Conservation (phyloP, 805 yeast species). For the Lipomyces mesembrius region DNA sequence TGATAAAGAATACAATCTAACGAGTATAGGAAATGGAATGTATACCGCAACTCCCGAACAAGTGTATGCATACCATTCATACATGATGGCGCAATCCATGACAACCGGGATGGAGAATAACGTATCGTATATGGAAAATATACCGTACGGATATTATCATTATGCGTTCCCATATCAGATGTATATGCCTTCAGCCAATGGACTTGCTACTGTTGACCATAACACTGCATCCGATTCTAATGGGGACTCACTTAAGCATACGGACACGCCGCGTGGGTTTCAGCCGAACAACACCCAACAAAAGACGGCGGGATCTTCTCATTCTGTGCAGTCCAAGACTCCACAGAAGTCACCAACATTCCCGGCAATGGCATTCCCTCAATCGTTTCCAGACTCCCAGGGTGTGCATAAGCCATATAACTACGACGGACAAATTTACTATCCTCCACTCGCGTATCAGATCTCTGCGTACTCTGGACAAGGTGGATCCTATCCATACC, state of each 20-base stretch:
- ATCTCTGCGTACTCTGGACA: neutral
- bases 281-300: neutral
- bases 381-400: neutral
- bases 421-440: neutral
- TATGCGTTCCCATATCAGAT: conserved; percentile 3
- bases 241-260: conserved; percentile 1
- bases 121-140: conserved; percentile 3
- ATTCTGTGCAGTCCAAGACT: neutral
- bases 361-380: neutral
- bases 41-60: conserved; percentile 7
- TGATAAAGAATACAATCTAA: neutral
- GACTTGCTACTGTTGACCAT: neutral
- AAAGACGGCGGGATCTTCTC: neutral
- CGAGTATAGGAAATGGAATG: conserved; percentile 3
- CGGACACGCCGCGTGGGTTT: neutral
- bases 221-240: neutral
- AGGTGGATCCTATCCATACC: conserved; percentile 2
- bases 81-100: conserved; percentile 5
- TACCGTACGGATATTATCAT: conserved; percentile 8
- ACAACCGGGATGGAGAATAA: neutral
- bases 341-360: neutral
- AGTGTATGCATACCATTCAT: neutral
- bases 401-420: neutral
- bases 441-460: neutral
- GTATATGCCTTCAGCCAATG: neutral